Conservation (phyloP, 2,329 filamentous ascomycete species). For the Penicillium sp. region DNA sequence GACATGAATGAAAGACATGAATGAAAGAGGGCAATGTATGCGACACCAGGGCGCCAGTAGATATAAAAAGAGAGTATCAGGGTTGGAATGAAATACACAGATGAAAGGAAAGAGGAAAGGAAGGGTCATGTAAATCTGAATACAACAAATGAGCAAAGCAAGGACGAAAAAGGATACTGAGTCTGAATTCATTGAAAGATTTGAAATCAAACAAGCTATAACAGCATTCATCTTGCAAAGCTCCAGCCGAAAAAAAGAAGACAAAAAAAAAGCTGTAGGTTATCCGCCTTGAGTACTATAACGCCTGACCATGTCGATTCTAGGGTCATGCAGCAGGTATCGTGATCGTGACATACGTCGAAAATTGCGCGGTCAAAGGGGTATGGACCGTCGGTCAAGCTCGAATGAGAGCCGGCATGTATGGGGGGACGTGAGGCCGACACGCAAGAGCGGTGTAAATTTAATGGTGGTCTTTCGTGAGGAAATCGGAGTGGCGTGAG, state of each 20-base stretch:
- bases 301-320: conserved; percentile 40
- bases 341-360: conserved; percentile 46
- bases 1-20: conserved; percentile 26
- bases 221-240: conserved; percentile 11
- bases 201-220: conserved; percentile 9
- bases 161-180: neutral
- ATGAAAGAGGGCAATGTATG: conserved; percentile 19
- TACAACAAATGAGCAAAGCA: conserved; percentile 6
- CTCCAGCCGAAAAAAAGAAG: conserved; percentile 7
- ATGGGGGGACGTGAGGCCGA: conserved; percentile 15
- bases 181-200: conserved; percentile 10
- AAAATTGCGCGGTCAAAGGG: conserved; percentile 30
- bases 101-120: neutral
- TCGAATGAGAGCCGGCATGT: conserved; percentile 13
- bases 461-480: conserved; percentile 7
- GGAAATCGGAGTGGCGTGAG: conserved; percentile 8
- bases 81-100: conserved; percentile 10
- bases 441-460: conserved; percentile 11
- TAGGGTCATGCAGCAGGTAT: conserved; percentile 46
- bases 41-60: conserved; percentile 1
- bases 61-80: conserved; percentile 7
- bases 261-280: conserved; percentile 19
- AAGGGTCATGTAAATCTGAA: neutral
- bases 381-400: conserved; percentile 22
- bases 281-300: conserved; percentile 35